Base-by-base conservation (phyloP, 2,329 filamentous ascomycete species). In the Alternaria novae-zelandiae region DNA sequence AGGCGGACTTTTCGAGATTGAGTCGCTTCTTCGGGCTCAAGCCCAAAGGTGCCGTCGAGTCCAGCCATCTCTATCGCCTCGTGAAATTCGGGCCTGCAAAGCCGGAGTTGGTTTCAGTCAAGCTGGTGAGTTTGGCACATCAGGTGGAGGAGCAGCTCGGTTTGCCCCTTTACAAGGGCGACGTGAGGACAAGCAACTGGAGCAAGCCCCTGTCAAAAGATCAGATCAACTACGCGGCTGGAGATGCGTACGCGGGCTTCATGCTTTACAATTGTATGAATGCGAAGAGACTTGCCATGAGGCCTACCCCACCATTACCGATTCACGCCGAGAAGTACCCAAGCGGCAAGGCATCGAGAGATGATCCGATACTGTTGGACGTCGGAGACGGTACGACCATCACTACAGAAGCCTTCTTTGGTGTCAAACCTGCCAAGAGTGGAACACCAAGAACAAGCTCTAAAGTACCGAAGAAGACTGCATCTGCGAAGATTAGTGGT, bases 211-310 rank as follows among this genome's bases (percentile, higher is more conserved):
- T 97, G 32, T 84, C 82, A 20, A 81, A 85, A 67, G 78, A 86
- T 10, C 94, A 97, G 75, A 86, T 92, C 17, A 79, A 86, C 85
- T 95, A 86, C 83, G 80, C 94, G n/a, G 93, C 93, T 3, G 88
- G 90, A 0, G 95, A 97, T 79, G 91, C 93, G 0, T 97, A 97
- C 75, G 93, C 93, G 32, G 90, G 91, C 4, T 80, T 94, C 13
- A 90, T 93, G 70, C 82, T 97, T 1, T 97, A 88, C 72, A 84
- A 92, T 59, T 85, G 86, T 5, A 83, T 97, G 66, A 90, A 97
- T 61, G 82, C 87, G 43, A 87, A 91, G 71, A 64, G 75, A 11
- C 50, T 68, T 6, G 85, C 93, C 17, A 83, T 87, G 85, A 15
- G 54, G 0, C 73, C 74, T 5, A 55, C 56, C 15, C 74, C 74